Base-by-base conservation (phyloP, 169 alveolate genomes). In the Plasmodium gallinaceum region DNA sequence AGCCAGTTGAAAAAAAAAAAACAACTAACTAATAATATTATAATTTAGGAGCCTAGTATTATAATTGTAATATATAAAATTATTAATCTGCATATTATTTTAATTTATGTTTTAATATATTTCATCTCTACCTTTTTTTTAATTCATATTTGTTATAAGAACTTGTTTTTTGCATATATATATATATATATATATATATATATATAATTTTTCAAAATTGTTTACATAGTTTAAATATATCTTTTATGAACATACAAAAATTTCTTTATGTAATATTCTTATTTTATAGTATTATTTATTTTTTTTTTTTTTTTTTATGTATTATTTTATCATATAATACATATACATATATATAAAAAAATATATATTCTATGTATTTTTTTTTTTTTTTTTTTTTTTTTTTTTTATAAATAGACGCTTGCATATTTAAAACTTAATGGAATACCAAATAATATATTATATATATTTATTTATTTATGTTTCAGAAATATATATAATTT, bases 1-100 rank as follows among this genome's bases (percentile, higher is more conserved):
- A 96, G 90, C 99, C 99, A 22, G 99, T 97, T 66, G 98, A 97
- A 90, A 96, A 96, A 93, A 94, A 94, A 58, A 94, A 94, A 80
- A 37, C 66, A 43, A n/a, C 85, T 4, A 78, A 60, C 18, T 74
- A 52, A 61, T 62, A 62, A 70, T 42, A 54, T 39, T 12, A 24
- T n/a, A 24, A 66, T 46, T 45, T 24, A 37, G 83, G 43, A 51
- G 14, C 65, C 9, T 43, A 76, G 46, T 18, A 83, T 54, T 52
- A 14, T 22, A 83, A 83, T 83, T 68, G 70, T 52, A 65, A 76
- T 46, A 76, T 61, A 64, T 26, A 76, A 68, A 68, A 61, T 83
- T 68, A 83, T 69, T 68, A 69, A 83, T 76, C 48, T 58, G 60
- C 88, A 62, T 62, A 76, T 12, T 54, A 76, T 76, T 76, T 76